These are phyloP conservation scores for Boletus fagicola DNA, from an alignment of 768 basidiomycete genomes.

Conservation along the genomic window DNA sequence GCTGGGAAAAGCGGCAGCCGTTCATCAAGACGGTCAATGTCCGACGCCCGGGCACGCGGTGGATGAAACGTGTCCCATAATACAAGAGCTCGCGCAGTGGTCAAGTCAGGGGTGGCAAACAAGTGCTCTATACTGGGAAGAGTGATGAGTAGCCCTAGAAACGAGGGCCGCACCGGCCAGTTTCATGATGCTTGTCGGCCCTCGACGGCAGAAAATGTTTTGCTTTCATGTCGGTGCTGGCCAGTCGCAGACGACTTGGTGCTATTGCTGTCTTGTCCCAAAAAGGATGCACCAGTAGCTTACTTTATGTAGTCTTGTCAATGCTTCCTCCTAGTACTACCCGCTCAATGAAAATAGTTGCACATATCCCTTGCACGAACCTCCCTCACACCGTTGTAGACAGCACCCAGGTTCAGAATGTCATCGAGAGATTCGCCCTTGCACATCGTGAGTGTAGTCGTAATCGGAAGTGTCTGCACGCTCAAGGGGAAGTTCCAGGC, in stretches of 20 bases:
- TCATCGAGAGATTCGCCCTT: slow-evolving; percentile 46
- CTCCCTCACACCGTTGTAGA: background rate
- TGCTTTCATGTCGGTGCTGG: too few species aligned
- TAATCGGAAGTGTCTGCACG: background rate
- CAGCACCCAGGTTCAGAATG: slow-evolving; percentile 17
- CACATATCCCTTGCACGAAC: background rate
- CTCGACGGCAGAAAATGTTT: too few species aligned
- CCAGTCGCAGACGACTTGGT: too few species aligned
- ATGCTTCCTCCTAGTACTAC: background rate
- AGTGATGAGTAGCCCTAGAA: too few species aligned
- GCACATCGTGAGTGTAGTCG: slow-evolving; percentile 42
- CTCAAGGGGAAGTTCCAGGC: slow-evolving; percentile 47
- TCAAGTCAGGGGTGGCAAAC: too few species aligned
- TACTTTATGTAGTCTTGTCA: background rate
- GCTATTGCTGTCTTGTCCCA: background rate
- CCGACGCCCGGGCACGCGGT: too few species aligned
- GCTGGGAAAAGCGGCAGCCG: background rate
- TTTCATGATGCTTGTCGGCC: too few species aligned
- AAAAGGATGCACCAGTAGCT: slow-evolving; percentile 5
- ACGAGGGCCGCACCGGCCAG: too few species aligned
- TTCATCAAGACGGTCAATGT: too few species aligned
- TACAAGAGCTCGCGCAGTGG: too few species aligned
- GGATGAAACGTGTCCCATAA: too few species aligned
- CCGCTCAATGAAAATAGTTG: slow-evolving; percentile 6
- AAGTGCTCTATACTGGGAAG: too few species aligned